A percentile compares a stretch with the other conserved stretches of the same genome.
phyloP scores from a whole-genome alignment of 441 rosid genomes.

The Erodium texanum region DNA sequence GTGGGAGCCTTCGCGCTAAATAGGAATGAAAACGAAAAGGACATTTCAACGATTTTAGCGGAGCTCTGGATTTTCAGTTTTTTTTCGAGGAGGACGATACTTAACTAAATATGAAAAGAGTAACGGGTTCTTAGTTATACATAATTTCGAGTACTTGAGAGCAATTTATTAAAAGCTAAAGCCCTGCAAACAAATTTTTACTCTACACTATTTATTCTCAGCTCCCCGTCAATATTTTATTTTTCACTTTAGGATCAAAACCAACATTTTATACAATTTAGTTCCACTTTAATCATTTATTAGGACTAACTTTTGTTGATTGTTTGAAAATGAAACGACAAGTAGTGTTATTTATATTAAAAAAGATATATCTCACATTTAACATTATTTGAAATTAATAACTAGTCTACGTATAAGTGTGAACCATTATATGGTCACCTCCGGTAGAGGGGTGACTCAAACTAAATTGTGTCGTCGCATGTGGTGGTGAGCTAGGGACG shows the following conservation, averaged over 20 bases:
- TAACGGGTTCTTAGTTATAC: neutral
- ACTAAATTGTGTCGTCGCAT: too few relatives aligned
- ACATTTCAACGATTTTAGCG: slow-evolving; percentile 1
- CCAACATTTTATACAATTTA: too few relatives aligned
- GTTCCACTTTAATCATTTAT: too few relatives aligned
- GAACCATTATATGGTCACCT: too few relatives aligned
- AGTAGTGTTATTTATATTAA: too few relatives aligned
- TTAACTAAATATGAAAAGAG: neutral
- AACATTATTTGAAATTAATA: too few relatives aligned
- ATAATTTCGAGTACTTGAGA: neutral
- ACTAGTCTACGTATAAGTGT: too few relatives aligned
- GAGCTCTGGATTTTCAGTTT: neutral
- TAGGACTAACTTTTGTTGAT: neutral
- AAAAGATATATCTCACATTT: too few relatives aligned
- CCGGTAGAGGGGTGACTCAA: too few relatives aligned
- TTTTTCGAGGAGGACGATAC: too few relatives aligned
- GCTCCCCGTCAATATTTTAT: neutral
- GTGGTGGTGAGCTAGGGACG: too few relatives aligned
- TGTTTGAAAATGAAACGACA: too few relatives aligned
- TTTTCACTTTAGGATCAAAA: neutral
- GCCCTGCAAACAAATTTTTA: neutral
- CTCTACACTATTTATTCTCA: neutral
- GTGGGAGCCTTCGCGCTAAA: neutral
- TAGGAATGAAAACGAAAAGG: neutral
- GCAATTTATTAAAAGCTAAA: neutral